These are phyloP conservation scores for Saturnispora sekii DNA, from an alignment of 805 yeast species.

Conservation along the genomic window DNA sequence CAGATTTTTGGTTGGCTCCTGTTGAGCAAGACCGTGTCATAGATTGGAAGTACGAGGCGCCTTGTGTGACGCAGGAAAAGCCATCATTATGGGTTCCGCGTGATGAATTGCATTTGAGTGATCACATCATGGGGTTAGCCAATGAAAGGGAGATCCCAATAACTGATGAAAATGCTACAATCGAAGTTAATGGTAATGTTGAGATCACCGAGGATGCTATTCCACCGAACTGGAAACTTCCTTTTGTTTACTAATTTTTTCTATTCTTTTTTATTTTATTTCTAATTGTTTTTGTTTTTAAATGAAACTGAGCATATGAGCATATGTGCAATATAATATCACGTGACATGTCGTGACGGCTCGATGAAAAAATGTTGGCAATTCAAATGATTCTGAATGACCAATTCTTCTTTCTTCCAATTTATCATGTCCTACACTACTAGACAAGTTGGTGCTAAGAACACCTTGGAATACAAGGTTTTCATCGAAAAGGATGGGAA, in stretches of 20 bases:
- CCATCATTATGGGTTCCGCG: slow-evolving; percentile 65
- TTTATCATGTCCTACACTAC: slow-evolving; percentile 62
- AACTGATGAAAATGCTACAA: slow-evolving; percentile 46
- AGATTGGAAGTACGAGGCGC: slow-evolving; percentile 35
- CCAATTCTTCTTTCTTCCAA: neutral
- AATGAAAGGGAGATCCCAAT: slow-evolving; percentile 46
- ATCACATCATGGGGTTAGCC: slow-evolving; percentile 43
- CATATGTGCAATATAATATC: neutral
- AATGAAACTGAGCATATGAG: neutral
- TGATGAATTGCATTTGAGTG: slow-evolving; percentile 31
- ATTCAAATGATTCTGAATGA: neutral
- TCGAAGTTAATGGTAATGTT: slow-evolving; percentile 47
- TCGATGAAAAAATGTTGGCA: too few relatives aligned
- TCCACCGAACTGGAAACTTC: slow-evolving; percentile 60
- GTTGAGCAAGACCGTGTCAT: slow-evolving; percentile 12
- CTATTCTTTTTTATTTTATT: neutral
- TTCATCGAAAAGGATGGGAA: slow-evolving; percentile 89
- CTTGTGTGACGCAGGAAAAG: slow-evolving; percentile 43
- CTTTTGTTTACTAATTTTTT: slow-evolving; percentile 18
- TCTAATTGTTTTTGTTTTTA: neutral
- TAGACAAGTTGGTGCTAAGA: slow-evolving; percentile 92
- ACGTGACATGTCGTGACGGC: neutral
- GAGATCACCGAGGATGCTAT: slow-evolving; percentile 39
- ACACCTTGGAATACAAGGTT: slow-evolving; percentile 89
- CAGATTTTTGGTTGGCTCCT: slow-evolving; percentile 21